Evolutionary conservation across 805 yeast genomes (phyloP), one percentile per base, ranked within the genome.

Genomic region (Candida sakaeoensis): DNA sequence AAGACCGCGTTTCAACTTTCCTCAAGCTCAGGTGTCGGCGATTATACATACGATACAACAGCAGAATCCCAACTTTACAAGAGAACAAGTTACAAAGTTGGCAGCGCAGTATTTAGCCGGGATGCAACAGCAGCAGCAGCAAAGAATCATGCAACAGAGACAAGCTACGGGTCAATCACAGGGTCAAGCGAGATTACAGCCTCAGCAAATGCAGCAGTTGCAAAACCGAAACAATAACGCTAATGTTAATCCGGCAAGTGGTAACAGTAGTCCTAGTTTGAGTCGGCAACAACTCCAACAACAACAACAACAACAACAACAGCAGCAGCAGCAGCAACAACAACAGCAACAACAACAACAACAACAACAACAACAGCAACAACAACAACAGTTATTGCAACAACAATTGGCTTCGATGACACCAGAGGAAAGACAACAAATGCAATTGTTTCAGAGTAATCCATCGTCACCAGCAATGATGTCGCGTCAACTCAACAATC

Each of bases 71-170:
- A 73, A 69, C 23, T 60, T 79, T 53, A 66, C 78, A 8, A 79
- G 79, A 44, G 82, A 77, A 41, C 83, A 81, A 50, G 85, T 81
- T 1, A 77, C 83, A 2, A 74, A 77, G 42, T 65, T 80, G 41
- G 86, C 87, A 2, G 83, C 83, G 2, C 70, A 79, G 12, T 79
- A 80, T 49, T 56, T 80, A 45, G 80, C 85, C 1, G 75, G 70
- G 44, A 58, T 76, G 25, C 83, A 78, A 53, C 76, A 72, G 43
- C 73, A 69, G 49, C 79, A 74, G 50, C 74, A 67, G 33, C 43
- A 33, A 26, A 45, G 33, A 32, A 32, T 21, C 23, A 44, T 33
- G 10, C 33, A 28, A n/a, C 32, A 29, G 23, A 19, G 37, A 30
- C 25, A 26, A 34, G 8, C 26, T 19, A 10, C 5, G 6, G 8